These are phyloP conservation scores for Kazachstania bromeliacearum DNA, from an alignment of 805 yeast species.

Conservation along the genomic window DNA sequence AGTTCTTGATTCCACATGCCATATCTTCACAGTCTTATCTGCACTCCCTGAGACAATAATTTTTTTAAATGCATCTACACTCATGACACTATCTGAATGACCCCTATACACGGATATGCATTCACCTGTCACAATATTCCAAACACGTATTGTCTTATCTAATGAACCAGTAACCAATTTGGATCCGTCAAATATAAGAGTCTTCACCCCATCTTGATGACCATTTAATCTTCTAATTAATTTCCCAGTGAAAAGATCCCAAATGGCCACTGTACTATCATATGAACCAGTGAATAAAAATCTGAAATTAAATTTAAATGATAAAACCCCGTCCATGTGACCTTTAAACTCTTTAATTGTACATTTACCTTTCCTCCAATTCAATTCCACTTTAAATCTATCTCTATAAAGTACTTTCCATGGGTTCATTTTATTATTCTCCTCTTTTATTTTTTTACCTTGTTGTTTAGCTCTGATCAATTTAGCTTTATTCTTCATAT, in stretches of 20 bases:
- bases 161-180: constrained; percentile 88
- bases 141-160: constrained; percentile 84
- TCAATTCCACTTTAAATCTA: constrained; percentile 80
- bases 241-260: constrained; percentile 80
- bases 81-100: constrained; percentile 75
- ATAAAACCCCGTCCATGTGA: constrained; percentile 81
- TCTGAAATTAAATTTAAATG: constrained; percentile 75
- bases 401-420: constrained; percentile 95
- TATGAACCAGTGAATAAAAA: constrained; percentile 84
- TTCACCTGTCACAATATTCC: constrained; percentile 93
- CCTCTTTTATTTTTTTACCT: constrained; percentile 1
- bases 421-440: constrained; percentile 40
- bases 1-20: constrained; percentile 92
- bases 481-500: constrained; percentile 61
- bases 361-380: constrained; percentile 85
- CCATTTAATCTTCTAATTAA: constrained; percentile 71
- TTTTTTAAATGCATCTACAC: constrained; percentile 73
- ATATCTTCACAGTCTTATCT: constrained; percentile 83
- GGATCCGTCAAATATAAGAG: constrained; percentile 77
- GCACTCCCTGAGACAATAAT: constrained; percentile 90
- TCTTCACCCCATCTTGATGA: constrained; percentile 80
- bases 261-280: constrained; percentile 83
- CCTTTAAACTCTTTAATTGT: constrained; percentile 58
- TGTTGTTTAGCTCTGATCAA: constrained; percentile 5
- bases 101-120: constrained; percentile 92